phyloP scores from a whole-genome alignment of 2,329 filamentous ascomycete species.

The Hymenoscyphus infarciens region DNA sequence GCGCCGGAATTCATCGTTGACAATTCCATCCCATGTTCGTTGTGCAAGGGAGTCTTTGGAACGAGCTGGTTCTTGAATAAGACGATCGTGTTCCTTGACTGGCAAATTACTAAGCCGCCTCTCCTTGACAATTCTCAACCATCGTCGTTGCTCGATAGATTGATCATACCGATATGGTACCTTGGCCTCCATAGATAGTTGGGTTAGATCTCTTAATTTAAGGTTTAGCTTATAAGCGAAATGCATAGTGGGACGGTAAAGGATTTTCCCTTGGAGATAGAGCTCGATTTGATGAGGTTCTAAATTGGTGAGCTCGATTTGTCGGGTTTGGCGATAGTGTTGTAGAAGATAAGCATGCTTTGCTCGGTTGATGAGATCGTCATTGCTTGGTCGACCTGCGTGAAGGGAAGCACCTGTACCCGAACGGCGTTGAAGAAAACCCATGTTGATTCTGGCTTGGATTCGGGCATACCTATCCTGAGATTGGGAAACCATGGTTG shows the following conservation, averaged over 20 bases:
- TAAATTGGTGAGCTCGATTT: not conserved
- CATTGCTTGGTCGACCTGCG: not conserved
- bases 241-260: not conserved
- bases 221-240: not conserved
- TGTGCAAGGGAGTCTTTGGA: too few relatives aligned
- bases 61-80: not conserved
- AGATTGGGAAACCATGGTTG: not conserved
- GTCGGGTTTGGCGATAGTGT: not conserved
- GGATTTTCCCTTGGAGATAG: not conserved
- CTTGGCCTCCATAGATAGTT: not conserved
- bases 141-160: not conserved
- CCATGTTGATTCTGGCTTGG: not conserved
- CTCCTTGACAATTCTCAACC: not conserved
- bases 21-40: too few relatives aligned
- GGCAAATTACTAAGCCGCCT: not conserved
- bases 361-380: not conserved
- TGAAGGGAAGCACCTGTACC: not conserved
- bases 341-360: not conserved
- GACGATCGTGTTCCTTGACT: not conserved
- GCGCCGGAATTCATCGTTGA: too few relatives aligned
- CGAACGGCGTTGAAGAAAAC: too few relatives aligned
- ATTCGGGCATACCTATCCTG: not conserved
- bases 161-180: not conserved
- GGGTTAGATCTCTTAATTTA: not conserved
- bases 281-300: not conserved